A percentile compares a stretch with the other conserved stretches of the same genome.
These are phyloP conservation scores for Colletotrichum tofieldiae DNA, from an alignment of 2,329 filamentous ascomycete genomes.

Conservation along the genomic window DNA sequence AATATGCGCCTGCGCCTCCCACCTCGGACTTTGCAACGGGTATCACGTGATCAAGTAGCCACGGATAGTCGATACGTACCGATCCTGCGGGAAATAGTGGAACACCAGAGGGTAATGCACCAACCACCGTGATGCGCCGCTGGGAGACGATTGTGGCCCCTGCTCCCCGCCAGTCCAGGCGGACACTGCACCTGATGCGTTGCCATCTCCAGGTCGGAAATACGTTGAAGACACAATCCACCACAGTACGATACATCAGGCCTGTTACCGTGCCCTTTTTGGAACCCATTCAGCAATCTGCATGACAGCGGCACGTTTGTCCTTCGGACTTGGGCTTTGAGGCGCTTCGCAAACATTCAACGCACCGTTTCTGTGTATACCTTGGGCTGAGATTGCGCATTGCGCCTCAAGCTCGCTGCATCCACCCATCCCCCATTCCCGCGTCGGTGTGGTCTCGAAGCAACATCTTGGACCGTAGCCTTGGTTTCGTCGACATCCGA, in stretches of 20 bases:
- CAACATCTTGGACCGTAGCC: constrained; percentile 8
- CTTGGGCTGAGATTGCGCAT: constrained; percentile 6
- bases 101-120: not conserved
- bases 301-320: constrained; percentile 37
- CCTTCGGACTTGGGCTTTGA: constrained; percentile 2
- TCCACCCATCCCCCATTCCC: not conserved
- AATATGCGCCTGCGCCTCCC: constrained; percentile 4
- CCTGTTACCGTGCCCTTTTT: constrained; percentile 9
- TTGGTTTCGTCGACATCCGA: not conserved
- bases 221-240: constrained; percentile 13
- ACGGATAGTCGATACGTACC: not conserved
- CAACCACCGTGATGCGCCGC: constrained; percentile 26
- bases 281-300: constrained; percentile 15
- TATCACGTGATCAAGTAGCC: not conserved
- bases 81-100: not conserved
- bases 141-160: constrained; percentile 27
- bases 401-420: constrained; percentile 15
- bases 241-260: constrained; percentile 7
- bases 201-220: constrained; percentile 5
- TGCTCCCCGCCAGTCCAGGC: not conserved
- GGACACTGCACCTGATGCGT: constrained; percentile 12
- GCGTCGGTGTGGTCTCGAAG: constrained; percentile 12
- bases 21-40: not conserved
- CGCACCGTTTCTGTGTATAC: constrained; percentile 7
- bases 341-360: constrained; percentile 30